Percentiles rank a stretch among this genome's conserved stretches.
phyloP scores from a whole-genome alignment of 306 rosid genomes.

The Herpetospermum pedunculosum region DNA sequence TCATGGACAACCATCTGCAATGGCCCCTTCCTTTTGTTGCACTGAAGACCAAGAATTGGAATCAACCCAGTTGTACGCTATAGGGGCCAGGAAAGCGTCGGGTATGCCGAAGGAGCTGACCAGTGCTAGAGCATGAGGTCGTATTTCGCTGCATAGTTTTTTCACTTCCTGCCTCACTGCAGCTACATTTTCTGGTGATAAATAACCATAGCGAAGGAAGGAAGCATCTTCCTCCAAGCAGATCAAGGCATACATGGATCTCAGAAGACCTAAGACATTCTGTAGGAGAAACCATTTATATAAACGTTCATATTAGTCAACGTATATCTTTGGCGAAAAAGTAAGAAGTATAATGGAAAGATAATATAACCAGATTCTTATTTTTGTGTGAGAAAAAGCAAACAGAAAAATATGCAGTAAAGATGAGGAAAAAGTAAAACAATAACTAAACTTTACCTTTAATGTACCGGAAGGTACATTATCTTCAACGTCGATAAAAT shows the following conservation, averaged over 20 bases:
- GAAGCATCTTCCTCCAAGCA: slow-evolving; percentile 74
- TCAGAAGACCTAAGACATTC: slow-evolving; percentile 48
- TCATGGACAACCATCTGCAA: not conserved
- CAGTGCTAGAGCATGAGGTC: slow-evolving; percentile 76
- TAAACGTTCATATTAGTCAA: not conserved
- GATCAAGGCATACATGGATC: slow-evolving; percentile 68
- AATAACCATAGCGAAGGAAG: slow-evolving; percentile 70
- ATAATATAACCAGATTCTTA: not conserved
- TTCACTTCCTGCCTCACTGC: slow-evolving; percentile 68
- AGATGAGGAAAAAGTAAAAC: not conserved
- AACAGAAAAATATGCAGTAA: not conserved
- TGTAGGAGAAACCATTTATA: slow-evolving; percentile 15
- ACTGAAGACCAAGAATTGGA: slow-evolving; percentile 71
- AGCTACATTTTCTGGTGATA: slow-evolving; percentile 45
- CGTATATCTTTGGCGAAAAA: not conserved
- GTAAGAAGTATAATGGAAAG: not conserved
- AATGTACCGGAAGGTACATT: slow-evolving; percentile 37
- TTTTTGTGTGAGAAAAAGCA: not conserved
- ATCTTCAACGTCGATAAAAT: slow-evolving; percentile 49
- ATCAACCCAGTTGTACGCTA: slow-evolving; percentile 75
- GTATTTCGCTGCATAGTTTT: slow-evolving; percentile 53
- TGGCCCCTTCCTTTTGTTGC: slow-evolving; percentile 23
- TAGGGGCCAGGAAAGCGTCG: slow-evolving; percentile 75
- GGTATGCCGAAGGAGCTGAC: slow-evolving; percentile 93
- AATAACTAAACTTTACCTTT: slow-evolving; percentile 41